Percentiles rank a stretch among this genome's conserved stretches.
Conservation (phyloP, 768 basidiomycete species). For the Leccinum ochraceum region DNA sequence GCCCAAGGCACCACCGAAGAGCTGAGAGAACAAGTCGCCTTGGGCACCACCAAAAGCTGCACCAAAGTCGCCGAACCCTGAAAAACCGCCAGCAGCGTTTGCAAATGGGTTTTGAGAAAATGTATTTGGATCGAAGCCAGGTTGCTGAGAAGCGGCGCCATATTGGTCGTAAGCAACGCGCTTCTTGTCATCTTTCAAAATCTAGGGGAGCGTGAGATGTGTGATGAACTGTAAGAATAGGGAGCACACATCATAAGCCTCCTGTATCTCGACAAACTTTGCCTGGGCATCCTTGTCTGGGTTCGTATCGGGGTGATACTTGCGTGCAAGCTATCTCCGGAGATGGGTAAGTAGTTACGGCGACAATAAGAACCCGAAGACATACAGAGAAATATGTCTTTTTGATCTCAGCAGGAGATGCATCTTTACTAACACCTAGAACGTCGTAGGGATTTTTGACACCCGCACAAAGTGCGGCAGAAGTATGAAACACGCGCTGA, state of each 20-base stretch:
- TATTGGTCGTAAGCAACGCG: constrained; percentile 89
- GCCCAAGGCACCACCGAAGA: constrained; percentile 73
- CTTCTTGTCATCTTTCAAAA: constrained; percentile 93
- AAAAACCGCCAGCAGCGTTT: constrained; percentile 56
- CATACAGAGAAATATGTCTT: constrained; percentile 94
- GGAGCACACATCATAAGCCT: constrained; percentile 87
- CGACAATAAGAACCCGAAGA: constrained; percentile 10
- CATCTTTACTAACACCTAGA: constrained; percentile 85
- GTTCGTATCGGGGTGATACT: constrained; percentile 98
- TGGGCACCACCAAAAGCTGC: constrained; percentile 54
- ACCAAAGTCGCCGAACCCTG: constrained; percentile 72
- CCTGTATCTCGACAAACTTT: constrained; percentile 95
- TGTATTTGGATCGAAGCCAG: constrained; percentile 90
- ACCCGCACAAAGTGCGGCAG: constrained; percentile 48
- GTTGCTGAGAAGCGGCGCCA: constrained; percentile 89
- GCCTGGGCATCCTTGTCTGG: constrained; percentile 88
- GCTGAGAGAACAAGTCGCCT: constrained; percentile 78
- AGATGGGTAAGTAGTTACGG: constrained; percentile 17
- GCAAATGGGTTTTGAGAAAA: constrained; percentile 61
- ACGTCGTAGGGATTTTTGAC: constrained; percentile 88
- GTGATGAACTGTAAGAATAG: constrained; percentile 15
- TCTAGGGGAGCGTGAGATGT: constrained; percentile 47
- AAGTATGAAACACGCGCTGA: constrained; percentile 78
- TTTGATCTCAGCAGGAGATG: constrained; percentile 88
- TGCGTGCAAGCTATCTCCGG: constrained; percentile 82